Conservation (phyloP, 2,329 filamentous ascomycete genomes). For the Fusarium armeniacum region DNA sequence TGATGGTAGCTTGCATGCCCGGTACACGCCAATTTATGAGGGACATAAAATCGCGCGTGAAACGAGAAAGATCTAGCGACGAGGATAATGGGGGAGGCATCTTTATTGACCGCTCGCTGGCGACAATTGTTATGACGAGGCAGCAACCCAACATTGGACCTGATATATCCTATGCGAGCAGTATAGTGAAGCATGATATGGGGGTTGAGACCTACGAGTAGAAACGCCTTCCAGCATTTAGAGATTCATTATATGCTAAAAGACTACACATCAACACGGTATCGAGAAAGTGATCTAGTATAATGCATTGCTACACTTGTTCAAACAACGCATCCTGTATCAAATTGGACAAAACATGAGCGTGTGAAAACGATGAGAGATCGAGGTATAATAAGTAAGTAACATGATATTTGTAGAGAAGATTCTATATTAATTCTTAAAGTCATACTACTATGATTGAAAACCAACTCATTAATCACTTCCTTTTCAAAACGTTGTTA, state of each 20-base stretch:
- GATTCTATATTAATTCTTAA: background rate
- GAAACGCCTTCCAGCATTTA: accelerated
- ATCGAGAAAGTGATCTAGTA: no score
- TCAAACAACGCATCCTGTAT: no score
- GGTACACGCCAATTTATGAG: slow-evolving; percentile 10
- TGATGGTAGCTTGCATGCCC: slow-evolving; percentile 32
- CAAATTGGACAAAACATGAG: no score
- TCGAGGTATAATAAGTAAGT: background rate
- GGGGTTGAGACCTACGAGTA: background rate
- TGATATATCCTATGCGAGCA: background rate
- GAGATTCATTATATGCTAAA: accelerated
- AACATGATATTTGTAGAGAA: background rate
- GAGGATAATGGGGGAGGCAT: background rate
- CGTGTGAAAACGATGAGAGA: no score
- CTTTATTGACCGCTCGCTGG: background rate
- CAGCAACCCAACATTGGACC: background rate
- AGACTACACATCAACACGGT: no score
- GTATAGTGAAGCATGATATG: background rate
- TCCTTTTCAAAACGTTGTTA: accelerated
- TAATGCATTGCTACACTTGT: no score
- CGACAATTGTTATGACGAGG: slow-evolving; percentile 1
- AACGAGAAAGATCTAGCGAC: accelerated
- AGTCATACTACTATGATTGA: accelerated
- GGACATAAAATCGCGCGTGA: background rate
- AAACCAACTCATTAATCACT: background rate